Evolutionary conservation across 176 grass and related monocot genomes (phyloP).

Genomic region (Cymbopogon citratus): DNA sequence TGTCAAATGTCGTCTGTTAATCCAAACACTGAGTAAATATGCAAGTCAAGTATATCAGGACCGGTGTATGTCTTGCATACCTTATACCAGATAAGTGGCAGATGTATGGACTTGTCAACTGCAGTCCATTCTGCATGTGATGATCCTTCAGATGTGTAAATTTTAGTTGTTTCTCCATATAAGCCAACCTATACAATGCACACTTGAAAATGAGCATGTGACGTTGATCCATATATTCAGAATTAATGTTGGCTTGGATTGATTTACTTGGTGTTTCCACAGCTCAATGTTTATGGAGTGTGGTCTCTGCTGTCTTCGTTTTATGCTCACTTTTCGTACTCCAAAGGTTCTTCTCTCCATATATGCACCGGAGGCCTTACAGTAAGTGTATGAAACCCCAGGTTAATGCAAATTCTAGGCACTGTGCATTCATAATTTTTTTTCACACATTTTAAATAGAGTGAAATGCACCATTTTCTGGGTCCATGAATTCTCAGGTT

Average conservation of each 20-base stretch:
- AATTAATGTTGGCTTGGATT: constrained; percentile 9
- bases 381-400: constrained; percentile 20
- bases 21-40: background rate
- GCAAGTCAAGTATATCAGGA: background rate
- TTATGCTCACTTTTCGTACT: constrained; percentile 46
- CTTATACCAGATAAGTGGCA: constrained; percentile 71
- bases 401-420: background rate
- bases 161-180: constrained; percentile 47
- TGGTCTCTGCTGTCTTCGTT: constrained; percentile 8
- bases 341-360: constrained; percentile 71
- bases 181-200: constrained; percentile 47
- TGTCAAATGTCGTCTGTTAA: constrained; percentile 56
- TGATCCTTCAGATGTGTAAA: constrained; percentile 51
- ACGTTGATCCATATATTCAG: constrained; percentile 6
- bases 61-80: constrained; percentile 27
- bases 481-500: background rate
- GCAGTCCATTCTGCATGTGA: constrained; percentile 38
- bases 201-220: constrained; percentile 20
- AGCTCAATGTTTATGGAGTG: constrained; percentile 27
- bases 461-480: background rate
- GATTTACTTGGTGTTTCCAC: constrained; percentile 74
- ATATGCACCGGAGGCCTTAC: constrained; percentile 56
- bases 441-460: background rate
- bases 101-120: constrained; percentile 31
- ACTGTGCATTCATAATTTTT: background rate